phyloP scores from a whole-genome alignment of 2,329 filamentous ascomycete species.

The Xylaria sp. region DNA sequence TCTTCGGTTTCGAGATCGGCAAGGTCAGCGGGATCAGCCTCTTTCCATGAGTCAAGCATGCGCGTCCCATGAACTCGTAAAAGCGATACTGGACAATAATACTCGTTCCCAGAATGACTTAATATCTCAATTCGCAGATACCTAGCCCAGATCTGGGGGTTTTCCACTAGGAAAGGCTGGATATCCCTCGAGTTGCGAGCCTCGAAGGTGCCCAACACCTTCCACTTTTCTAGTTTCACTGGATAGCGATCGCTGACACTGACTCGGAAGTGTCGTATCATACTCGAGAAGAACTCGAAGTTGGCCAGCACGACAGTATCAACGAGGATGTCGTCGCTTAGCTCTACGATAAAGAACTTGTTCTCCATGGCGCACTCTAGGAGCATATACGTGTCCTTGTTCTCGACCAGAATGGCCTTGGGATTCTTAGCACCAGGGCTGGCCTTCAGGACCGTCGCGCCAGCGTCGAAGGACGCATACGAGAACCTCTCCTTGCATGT shows the following conservation, averaged over 20 bases:
- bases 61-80: constrained; percentile 93
- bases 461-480: constrained; percentile 96
- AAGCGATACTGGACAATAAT: constrained; percentile 90
- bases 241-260: constrained; percentile 95
- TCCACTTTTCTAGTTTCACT: constrained; percentile 90
- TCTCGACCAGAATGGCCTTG: constrained; percentile 88
- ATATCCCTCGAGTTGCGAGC: constrained; percentile 91
- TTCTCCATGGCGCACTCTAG: constrained; percentile 84
- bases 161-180: constrained; percentile 91
- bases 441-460: constrained; percentile 89
- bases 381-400: constrained; percentile 98
- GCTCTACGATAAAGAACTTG: constrained; percentile 92
- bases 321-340: constrained; percentile 83
- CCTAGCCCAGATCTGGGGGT: constrained; percentile 92
- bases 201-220: constrained; percentile 83
- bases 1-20: constrained; percentile 64
- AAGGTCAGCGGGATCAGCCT: constrained; percentile 68
- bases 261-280: constrained; percentile 87
- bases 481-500: constrained; percentile 98
- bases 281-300: constrained; percentile 98
- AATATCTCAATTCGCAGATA: constrained; percentile 92
- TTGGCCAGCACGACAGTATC: constrained; percentile 98
- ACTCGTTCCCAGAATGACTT: constrained; percentile 93
- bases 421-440: constrained; percentile 85
- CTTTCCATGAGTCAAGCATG: constrained; percentile 91